Percentiles rank a stretch among this genome's conserved stretches.
Evolutionary conservation across 163 green algal species (phyloP).

Genomic region (Chlamydomonas reinhardtii): DNA sequence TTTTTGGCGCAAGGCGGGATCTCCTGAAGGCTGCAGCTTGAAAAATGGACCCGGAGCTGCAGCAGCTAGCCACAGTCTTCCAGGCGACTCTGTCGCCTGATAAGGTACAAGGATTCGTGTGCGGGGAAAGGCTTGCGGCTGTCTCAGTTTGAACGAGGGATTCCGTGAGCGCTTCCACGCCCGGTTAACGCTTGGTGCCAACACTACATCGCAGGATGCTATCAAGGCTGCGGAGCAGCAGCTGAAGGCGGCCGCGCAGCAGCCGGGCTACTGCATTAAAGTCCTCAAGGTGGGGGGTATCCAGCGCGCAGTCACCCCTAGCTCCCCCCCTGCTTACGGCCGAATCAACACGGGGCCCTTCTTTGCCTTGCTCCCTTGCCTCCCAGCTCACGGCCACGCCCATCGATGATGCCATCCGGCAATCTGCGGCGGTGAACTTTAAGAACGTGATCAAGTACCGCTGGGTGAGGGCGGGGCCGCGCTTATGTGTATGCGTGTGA

Average conservation of each 20-base stretch:
- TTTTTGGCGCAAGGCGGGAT: too few species aligned
- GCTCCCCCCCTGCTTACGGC: too few species aligned
- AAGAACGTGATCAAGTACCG: conserved; percentile 97
- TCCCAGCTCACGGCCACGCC: conserved; percentile 80
- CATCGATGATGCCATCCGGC: conserved; percentile 82
- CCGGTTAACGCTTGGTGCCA: too few species aligned
- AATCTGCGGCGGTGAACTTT: conserved; percentile 96
- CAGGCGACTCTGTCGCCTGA: conserved; percentile 64
- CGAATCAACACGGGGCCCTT: too few species aligned
- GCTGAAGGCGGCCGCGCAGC: conserved; percentile 74
- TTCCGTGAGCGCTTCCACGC: too few species aligned
- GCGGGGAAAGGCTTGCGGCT: too few species aligned
- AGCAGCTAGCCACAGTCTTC: conserved; percentile 79
- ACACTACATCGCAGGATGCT: conserved; percentile 68
- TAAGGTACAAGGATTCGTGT: not conserved
- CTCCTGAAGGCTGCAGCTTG: too few species aligned
- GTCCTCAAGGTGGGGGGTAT: conserved; percentile 80
- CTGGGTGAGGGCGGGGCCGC: conserved; percentile 76
- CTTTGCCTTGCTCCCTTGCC: not conserved
- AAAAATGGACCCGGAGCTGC: conserved; percentile 54
- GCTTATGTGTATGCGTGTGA: too few species aligned
- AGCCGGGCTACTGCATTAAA: conserved; percentile 83
- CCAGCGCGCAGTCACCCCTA: too few species aligned
- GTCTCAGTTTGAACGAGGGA: too few species aligned
- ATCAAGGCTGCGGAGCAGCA: conserved; percentile 88